Evolutionary conservation across 2,329 filamentous ascomycete genomes (phyloP), one percentile per base, ranked within the genome.

Genomic region (Phyllosticta capitalensis): DNA sequence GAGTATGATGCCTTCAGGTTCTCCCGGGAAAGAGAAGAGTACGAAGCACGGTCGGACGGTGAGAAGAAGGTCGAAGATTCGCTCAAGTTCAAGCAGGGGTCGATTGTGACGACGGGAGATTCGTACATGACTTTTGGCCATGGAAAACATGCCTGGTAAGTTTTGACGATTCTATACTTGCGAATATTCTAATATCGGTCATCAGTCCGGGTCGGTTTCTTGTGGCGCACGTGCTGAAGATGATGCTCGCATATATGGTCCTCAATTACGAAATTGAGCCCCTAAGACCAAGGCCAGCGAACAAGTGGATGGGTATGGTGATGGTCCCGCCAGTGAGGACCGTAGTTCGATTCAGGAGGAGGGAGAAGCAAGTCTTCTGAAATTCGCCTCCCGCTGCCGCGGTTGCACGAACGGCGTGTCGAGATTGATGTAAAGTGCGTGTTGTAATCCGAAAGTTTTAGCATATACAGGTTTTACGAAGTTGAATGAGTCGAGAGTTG

Each of bases 1-100:
- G 48, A 26, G 9, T 73, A 67, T 53, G 68, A 71, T 26, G 66
- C 69, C 1, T 71, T 71, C 56, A 65, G 70, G 7, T 71, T 71
- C 56, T 68, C 64, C 9, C 51, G 65, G 1, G 56, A 58, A n/a
- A 59, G 64, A 21, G 67, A 67, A 56, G 63, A 62, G 26, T 52
- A 24, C 2, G 52, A 61, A 45, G 60, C 54, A 19, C n/a, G 51
- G 28, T 9, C 50, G 24, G 60, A 22, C 12, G 55, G 21, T n/a
- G 21, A 45, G 38, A 33, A 17, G 24, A 20, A 26, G 6, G 12
- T 17, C 5, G 54, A 61, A 2, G 55, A 60, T 17, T 28, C 38
- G 26, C 10, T 54, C 58, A 24, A 30, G 22, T 30, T 54, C 22
- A 58, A 61, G 56, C 49, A 49, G n/a, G 48, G 33, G 60, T 64